Evolutionary conservation across 345 rosid genomes (phyloP), one percentile per base, ranked within the genome.

Genomic region (Cardamine chenopodiifolia): DNA sequence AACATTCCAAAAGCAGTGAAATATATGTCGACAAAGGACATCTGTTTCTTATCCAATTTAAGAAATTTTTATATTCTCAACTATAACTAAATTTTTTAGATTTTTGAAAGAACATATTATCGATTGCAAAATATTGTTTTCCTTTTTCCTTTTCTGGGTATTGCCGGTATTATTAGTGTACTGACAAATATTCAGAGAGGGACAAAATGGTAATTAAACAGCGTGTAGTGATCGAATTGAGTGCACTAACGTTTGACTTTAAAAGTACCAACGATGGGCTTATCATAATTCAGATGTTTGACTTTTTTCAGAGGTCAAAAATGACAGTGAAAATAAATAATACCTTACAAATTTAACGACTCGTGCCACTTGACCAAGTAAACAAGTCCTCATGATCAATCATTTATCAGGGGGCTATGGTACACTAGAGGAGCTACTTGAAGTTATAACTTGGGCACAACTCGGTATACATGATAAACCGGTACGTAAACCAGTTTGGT

Each of bases 401-500:
- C 18, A 42, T 42, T 37, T n/a, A 15, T 42, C 66, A 87, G 89
- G 87, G 74, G 91, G 91, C 14, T 87, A 82, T 68, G 91, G 91
- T 74, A 85, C 91, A 54, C 71, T 85, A 67, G 89, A 87, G 64
- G 91, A 87, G 83, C 60, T 83, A 76, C 88, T 86, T 48, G 90
- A 84, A 72, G 76, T 86, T 52, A 86, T 86, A 67, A 81, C 86
- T 4, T 86, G 88, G 90, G 80, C 88, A 61, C 85, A 87, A 58
- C 88, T 87, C 28, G 89, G 91, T 56, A 82, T 87, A 73, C 91
- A 83, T 81, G 18, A 82, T 48, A 85, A 87, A 68, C 91, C 89
- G 56, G 89, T 87, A 71, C 52, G 83, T 58, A 32, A 62, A 32
- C 32, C 48, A 7, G 19, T 31, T 17, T 32, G 40, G 14, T 19